These are phyloP conservation scores for Epicoccum sorghinum DNA, from an alignment of 2,329 filamentous ascomycete species.

Conservation along the genomic window DNA sequence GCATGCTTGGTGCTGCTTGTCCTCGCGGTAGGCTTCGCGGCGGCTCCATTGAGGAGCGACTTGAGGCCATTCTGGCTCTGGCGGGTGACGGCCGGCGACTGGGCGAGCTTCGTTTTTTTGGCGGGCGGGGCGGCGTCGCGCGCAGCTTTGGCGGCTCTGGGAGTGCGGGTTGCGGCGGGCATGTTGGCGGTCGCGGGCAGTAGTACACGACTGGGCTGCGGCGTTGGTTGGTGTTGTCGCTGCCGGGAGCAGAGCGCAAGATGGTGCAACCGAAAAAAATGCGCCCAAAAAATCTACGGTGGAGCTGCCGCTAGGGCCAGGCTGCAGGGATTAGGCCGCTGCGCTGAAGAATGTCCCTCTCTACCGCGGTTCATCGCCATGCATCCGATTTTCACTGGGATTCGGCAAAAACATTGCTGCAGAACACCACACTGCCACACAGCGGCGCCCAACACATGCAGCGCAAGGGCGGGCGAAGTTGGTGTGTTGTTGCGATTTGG, in stretches of 20 bases:
- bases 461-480: slow-evolving; percentile 2
- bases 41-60: slow-evolving; percentile 36
- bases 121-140: slow-evolving; percentile 43
- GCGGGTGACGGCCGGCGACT: slow-evolving; percentile 28
- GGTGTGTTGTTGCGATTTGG: slow-evolving; percentile 4
- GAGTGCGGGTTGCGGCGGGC: slow-evolving; percentile 40
- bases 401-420: neutral
- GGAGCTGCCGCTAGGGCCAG: slow-evolving; percentile 18
- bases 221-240: slow-evolving; percentile 18
- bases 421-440: neutral
- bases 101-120: slow-evolving; percentile 47
- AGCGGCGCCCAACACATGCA: neutral
- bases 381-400: neutral
- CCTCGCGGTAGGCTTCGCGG: slow-evolving; percentile 52
- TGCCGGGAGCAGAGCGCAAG: slow-evolving; percentile 32
- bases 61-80: slow-evolving; percentile 41
- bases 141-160: slow-evolving; percentile 23
- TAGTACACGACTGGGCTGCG: slow-evolving; percentile 13
- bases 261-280: slow-evolving; percentile 27
- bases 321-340: slow-evolving; percentile 14
- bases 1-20: slow-evolving; percentile 60
- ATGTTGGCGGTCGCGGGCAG: slow-evolving; percentile 29
- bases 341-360: slow-evolving; percentile 5
- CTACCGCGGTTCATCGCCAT: slow-evolving; percentile 5
- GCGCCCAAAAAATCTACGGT: slow-evolving; percentile 11